Percentiles rank a stretch among this genome's conserved stretches.
Evolutionary conservation across 2,329 filamentous ascomycete genomes (phyloP).

Genomic region (Hirsutella thompsonii): DNA sequence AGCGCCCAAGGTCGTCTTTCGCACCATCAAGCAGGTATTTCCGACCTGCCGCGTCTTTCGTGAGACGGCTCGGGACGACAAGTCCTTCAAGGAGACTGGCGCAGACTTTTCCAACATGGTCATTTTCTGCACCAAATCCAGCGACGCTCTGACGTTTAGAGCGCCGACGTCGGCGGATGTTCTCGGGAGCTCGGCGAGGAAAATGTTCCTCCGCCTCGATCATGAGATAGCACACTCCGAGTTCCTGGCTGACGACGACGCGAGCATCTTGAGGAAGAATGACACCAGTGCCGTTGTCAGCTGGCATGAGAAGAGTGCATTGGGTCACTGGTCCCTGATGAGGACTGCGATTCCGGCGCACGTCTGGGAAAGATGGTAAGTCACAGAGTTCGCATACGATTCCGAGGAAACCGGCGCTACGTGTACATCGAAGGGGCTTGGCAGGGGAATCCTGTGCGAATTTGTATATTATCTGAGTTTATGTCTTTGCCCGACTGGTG

Average conservation of each 20-base stretch:
- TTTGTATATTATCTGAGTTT: too few species aligned
- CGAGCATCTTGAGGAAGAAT: constrained; percentile 44
- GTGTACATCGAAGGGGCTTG: too few species aligned
- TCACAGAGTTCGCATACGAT: too few species aligned
- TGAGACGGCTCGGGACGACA: constrained; percentile 47
- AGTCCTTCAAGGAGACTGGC: constrained; percentile 31
- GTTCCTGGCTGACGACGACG: constrained; percentile 30
- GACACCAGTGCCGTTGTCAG: constrained; percentile 53
- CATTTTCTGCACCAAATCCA: constrained; percentile 72
- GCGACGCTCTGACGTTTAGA: constrained; percentile 49
- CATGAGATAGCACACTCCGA: constrained; percentile 50
- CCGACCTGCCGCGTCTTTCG: constrained; percentile 86
- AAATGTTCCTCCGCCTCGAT: constrained; percentile 57
- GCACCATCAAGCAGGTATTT: constrained; percentile 73
- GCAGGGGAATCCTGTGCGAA: too few species aligned
- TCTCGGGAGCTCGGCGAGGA: constrained; percentile 57
- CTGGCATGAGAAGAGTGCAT: constrained; percentile 63
- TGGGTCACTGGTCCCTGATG: constrained; percentile 90
- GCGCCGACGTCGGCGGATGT: constrained; percentile 51
- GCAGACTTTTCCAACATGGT: constrained; percentile 91
- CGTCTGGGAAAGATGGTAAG: constrained; percentile 80
- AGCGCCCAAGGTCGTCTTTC: constrained; percentile 63
- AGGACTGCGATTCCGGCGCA: constrained; percentile 61
- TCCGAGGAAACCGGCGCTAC: too few species aligned
- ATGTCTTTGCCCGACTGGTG: too few species aligned